Base-by-base conservation (phyloP, 2,329 filamentous ascomycete genomes). In the Ambrosiella cleistominuta region DNA sequence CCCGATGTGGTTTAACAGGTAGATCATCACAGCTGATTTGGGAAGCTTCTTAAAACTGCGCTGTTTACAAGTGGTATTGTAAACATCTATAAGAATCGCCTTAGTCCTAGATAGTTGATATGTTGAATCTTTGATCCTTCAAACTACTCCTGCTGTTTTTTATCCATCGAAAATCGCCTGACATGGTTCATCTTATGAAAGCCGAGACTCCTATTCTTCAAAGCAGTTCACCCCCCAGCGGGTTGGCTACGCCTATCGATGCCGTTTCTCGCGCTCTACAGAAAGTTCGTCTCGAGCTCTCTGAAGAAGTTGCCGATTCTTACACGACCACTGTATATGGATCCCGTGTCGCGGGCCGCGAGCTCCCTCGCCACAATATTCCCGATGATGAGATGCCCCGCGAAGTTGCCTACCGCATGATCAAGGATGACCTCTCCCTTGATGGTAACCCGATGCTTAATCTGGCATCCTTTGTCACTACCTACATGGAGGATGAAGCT, bases 401-500 rank as follows among this genome's bases (percentile, higher is more conserved):
- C 64, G 86, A 95, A 64, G 80, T 95, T 56, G 91, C 91, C n/a
- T 95, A 96, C 70, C 84, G 89, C 54, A 86, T 96, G 86, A 96
- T 96, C 76, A 91, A 88, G 75, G 91, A 96, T 69, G 88, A 95
- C 67, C 75, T 96, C 63, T 93, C 86, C 63, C 75, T 96, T 56
- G 91, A 97, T 68, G 89, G 89, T 58, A 94, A 91, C 65, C 88
- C 89, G 7, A 91, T 89, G 76, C 78, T 95, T 62, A 88, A 85
- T 70, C 72, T 97, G 65, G 90, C 91, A 37, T 90, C 85, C 42
- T 97, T 97, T 67, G 89, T 95, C 63, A 95, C 90, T 1, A 96
- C 91, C 0, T 96, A 94, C 74, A 96, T 95, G 89, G 90, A 96
- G 74, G 87, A 95, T 51, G 91, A 96, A 70, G 90, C 85, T 17